These are phyloP conservation scores for Wallacemonas sp. DNA, from an alignment of 208 protist genomes.

Conservation along the genomic window DNA sequence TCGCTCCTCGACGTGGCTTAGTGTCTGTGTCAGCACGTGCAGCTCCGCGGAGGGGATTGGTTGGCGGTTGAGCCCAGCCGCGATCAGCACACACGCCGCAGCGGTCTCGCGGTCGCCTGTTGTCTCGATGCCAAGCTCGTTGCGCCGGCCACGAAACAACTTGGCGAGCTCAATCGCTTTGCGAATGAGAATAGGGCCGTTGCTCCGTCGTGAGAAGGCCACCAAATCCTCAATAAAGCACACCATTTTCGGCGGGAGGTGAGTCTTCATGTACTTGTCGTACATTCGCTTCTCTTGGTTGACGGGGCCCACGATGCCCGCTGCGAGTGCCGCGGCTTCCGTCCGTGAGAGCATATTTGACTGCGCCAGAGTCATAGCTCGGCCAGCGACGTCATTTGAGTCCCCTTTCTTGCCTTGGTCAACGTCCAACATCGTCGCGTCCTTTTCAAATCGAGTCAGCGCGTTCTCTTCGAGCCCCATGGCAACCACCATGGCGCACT, in stretches of 20 bases:
- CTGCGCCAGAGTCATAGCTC: constrained; percentile 24
- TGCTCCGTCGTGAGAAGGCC: constrained; percentile 36
- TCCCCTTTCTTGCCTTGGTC: constrained; percentile 38
- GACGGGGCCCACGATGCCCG: constrained; percentile 22
- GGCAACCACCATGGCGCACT: constrained; percentile 71
- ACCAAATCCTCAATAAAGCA: constrained; percentile 54
- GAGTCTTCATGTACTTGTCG: constrained; percentile 35
- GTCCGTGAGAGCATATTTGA: constrained; percentile 8
- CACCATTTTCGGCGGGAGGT: constrained; percentile 48
- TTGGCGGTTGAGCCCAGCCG: constrained; percentile 43
- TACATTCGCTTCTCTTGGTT: constrained; percentile 4
- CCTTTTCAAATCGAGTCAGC: constrained; percentile 65
- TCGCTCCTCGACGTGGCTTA: constrained; percentile 58
- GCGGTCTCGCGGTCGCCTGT: constrained; percentile 53
- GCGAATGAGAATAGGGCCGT: constrained; percentile 31
- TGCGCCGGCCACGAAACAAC: constrained; percentile 50
- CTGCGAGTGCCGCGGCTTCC: constrained; percentile 34
- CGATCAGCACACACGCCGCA: constrained; percentile 75
- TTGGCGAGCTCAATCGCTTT: constrained; percentile 52
- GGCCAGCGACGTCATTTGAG: constrained; percentile 15
- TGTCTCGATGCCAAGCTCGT: constrained; percentile 47
- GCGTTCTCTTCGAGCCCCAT: constrained; percentile 81
- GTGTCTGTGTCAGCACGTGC: constrained; percentile 50
- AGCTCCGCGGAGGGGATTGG: constrained; percentile 69
- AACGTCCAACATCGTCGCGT: constrained; percentile 70